These are phyloP conservation scores for Wickerhamomyces strasburgensis DNA, from an alignment of 805 yeast genomes.

Conservation along the genomic window DNA sequence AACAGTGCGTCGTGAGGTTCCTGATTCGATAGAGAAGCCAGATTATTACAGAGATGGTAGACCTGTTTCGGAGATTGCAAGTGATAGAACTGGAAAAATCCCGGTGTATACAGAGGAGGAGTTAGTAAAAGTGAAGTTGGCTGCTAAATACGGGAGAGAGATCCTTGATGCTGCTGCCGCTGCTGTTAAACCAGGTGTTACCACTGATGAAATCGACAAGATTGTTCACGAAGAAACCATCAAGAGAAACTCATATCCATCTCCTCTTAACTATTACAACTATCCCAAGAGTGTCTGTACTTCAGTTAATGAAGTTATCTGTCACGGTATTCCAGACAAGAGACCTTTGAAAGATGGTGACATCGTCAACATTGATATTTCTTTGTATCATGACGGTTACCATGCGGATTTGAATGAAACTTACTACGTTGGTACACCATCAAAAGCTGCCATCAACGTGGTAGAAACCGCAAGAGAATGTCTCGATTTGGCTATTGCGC, in stretches of 20 bases:
- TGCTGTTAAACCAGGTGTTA: constrained; percentile 77
- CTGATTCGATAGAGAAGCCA: constrained; percentile 66
- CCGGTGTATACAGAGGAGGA: constrained; percentile 61
- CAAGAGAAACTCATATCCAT: constrained; percentile 87
- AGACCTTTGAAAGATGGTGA: constrained; percentile 88
- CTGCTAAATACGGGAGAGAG: constrained; percentile 76
- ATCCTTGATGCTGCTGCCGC: constrained; percentile 87
- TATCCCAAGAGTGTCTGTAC: constrained; percentile 92
- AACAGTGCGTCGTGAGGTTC: constrained; percentile 63
- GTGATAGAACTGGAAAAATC: constrained; percentile 65
- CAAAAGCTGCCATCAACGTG: constrained; percentile 78
- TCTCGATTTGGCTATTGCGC: constrained; percentile 73
- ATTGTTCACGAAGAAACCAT: constrained; percentile 85
- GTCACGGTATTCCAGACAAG: constrained; percentile 97
- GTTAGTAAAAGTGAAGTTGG: constrained; percentile 68
- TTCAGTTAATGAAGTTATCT: constrained; percentile 89
- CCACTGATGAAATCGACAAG: constrained; percentile 88
- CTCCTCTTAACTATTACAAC: constrained; percentile 90
- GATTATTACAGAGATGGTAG: constrained; percentile 81
- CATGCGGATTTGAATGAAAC: constrained; percentile 97
- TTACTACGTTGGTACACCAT: constrained; percentile 87
- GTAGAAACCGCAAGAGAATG: constrained; percentile 92
- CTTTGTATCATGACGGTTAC: constrained; percentile 79
- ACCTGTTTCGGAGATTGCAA: constrained; percentile 72
- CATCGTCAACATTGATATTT: constrained; percentile 84